A percentile compares a stretch with the other conserved stretches of the same genome.
These are phyloP conservation scores for Trametes coccinea DNA, from an alignment of 768 basidiomycete genomes.

Conservation along the genomic window DNA sequence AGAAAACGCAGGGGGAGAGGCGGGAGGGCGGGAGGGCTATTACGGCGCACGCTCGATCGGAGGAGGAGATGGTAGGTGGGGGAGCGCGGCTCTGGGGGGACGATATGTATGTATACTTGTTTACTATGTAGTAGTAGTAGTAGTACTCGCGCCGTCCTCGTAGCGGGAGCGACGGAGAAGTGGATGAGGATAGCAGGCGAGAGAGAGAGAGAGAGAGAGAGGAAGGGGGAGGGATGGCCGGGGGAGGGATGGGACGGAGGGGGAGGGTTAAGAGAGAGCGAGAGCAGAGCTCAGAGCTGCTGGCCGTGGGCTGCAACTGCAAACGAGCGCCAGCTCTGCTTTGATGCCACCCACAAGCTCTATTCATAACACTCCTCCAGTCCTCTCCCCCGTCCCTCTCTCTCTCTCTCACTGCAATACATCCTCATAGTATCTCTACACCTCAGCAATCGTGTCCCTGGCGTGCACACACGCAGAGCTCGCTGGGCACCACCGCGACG, in stretches of 20 bases:
- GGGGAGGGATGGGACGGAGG: background rate
- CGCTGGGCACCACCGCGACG: too few relatives aligned
- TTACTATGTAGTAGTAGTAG: too few relatives aligned
- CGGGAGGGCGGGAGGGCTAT: background rate
- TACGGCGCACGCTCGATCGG: constrained; percentile 1
- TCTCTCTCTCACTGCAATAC: too few relatives aligned
- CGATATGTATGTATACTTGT: background rate
- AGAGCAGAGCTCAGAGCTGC: background rate
- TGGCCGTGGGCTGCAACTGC: background rate
- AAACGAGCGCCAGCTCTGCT: background rate
- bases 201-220: background rate
- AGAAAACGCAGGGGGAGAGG: background rate
- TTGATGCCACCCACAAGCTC: background rate
- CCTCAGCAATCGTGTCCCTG: too few relatives aligned
- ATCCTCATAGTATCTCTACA: too few relatives aligned
- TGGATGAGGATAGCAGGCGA: background rate
- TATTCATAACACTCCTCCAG: background rate
- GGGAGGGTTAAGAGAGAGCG: background rate
- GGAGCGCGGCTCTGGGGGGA: background rate
- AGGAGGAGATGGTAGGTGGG: background rate
- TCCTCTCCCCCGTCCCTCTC: too few relatives aligned
- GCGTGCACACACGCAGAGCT: too few relatives aligned
- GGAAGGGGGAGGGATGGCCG: background rate
- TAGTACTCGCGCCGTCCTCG: too few relatives aligned
- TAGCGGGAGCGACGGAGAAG: background rate